These are phyloP conservation scores for Mikania micrantha DNA, from an alignment of 129 eudicot species.

Conservation along the genomic window DNA sequence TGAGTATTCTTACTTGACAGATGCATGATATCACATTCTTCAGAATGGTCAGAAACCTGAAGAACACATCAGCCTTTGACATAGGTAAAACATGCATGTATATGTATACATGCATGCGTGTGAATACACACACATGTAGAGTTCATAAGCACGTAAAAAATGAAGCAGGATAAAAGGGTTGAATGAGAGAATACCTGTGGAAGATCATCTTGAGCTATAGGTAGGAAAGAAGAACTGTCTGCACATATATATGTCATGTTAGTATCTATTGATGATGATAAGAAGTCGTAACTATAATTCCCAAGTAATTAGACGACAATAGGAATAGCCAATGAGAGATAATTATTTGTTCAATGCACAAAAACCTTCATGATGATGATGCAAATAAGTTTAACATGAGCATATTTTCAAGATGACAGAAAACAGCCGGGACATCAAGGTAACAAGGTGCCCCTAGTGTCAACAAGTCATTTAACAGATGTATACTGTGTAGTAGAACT, in stretches of 20 bases:
- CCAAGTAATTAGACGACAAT: neutral
- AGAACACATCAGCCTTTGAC: conserved; percentile 13
- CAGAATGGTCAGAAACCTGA: conserved; percentile 31
- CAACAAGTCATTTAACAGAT: neutral
- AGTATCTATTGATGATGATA: conserved; percentile 10
- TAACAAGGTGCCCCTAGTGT: neutral
- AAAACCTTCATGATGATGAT: neutral
- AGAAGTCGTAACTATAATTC: neutral
- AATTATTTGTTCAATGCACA: neutral
- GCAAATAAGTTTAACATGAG: neutral
- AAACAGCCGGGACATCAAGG: neutral
- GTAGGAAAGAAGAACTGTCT: conserved; percentile 22
- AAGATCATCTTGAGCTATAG: conserved; percentile 27
- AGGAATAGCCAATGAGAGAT: neutral
- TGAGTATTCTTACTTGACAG: conserved; percentile 15
- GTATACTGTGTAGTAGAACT: neutral
- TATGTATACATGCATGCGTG: neutral
- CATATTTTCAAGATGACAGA: neutral
- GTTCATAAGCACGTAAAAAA: neutral
- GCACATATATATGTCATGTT: conserved; percentile 16
- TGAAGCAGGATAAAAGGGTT: neutral
- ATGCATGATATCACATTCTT: conserved; percentile 23
- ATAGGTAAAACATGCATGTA: neutral
- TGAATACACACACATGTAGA: neutral
- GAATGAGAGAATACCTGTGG: conserved; percentile 37